Conservation (phyloP, 345 rosid genomes). For the Melaleuca quinquenervia region DNA sequence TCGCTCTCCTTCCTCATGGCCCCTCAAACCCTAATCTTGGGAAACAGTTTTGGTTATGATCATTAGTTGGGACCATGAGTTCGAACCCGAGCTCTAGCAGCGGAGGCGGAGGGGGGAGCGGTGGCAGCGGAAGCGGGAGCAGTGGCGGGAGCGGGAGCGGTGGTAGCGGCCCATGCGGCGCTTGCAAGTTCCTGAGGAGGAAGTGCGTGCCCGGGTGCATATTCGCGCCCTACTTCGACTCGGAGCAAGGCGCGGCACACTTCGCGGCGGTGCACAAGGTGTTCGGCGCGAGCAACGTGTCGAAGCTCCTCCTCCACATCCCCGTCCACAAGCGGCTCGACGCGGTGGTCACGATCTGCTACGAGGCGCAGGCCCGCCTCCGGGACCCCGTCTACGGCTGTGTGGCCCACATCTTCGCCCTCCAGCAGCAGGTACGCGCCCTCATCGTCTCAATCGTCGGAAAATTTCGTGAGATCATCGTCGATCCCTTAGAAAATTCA, state of each 20-base stretch:
- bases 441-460: not conserved
- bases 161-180: constrained; percentile 60
- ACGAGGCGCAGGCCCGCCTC: constrained; percentile 79
- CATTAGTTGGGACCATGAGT: constrained; percentile 25
- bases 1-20: constrained; percentile 2
- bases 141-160: not conserved
- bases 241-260: constrained; percentile 72
- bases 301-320: constrained; percentile 56
- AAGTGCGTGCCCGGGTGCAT: constrained; percentile 78
- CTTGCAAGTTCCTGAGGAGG: constrained; percentile 78
- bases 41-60: not conserved
- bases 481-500: not conserved
- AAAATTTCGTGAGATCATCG: not conserved
- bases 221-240: constrained; percentile 80
- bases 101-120: not conserved
- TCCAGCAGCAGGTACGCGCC: constrained; percentile 85
- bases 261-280: constrained; percentile 90
- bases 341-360: constrained; percentile 68
- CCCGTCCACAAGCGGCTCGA: constrained; percentile 65
- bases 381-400: constrained; percentile 89
- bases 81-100: constrained; percentile 19
- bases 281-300: constrained; percentile 85
- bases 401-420: constrained; percentile 66
- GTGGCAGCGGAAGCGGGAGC: not conserved
- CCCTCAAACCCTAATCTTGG: constrained; percentile 8